Base-by-base conservation (phyloP, 75 land plant genomes). In the Isoetes taiwanensis region DNA sequence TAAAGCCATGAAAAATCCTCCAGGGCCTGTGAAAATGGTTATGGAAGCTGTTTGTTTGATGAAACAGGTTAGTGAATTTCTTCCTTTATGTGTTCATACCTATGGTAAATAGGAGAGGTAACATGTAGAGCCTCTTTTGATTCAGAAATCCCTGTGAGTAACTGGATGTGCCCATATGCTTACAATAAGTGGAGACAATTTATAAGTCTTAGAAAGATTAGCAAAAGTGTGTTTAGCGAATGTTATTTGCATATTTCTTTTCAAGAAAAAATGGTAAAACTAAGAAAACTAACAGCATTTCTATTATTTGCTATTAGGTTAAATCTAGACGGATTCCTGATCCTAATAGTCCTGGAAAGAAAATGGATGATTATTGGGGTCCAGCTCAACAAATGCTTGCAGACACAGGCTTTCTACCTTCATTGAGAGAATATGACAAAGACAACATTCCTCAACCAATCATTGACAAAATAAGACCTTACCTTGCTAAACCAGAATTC, bases 1-100 rank as follows among this genome's bases (percentile, higher is more conserved):
- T 0, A 71, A 71, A 35, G 74, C 74, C 30, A 71, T 71, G 74
- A 71, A 71, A 26, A 71, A 71, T 54, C 74, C 74, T 19, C 74
- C 74, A 19, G 64, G 38, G 19, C 55, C 68, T 52, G 68, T 71
- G 0, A 71, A 71, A 54, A 56, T 71, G 29, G 74, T 71, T n/a
- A 71, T 71, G 74, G 74, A 71, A 26, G 74, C 74, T 0, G 58
- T 62, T 31, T 71, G 74, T 39, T 62, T 71, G 0, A 71, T 71
- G 74, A 71, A 71, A 40, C 68, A 63, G 74, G 74, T 71, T 53
- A n/a, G 58, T 6, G 14, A n/a, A n/a, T 2, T 28, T 23, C 24
- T 28, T 25, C 9, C 39, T 8, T 19, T 1, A 31, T 43, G 23
- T 8, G 23, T 16, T 43, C n/a, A 17, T 43, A 43, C 16, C 23